These are phyloP conservation scores for Diospyros kaki DNA, from an alignment of 148 eudicot species.

Conservation along the genomic window DNA sequence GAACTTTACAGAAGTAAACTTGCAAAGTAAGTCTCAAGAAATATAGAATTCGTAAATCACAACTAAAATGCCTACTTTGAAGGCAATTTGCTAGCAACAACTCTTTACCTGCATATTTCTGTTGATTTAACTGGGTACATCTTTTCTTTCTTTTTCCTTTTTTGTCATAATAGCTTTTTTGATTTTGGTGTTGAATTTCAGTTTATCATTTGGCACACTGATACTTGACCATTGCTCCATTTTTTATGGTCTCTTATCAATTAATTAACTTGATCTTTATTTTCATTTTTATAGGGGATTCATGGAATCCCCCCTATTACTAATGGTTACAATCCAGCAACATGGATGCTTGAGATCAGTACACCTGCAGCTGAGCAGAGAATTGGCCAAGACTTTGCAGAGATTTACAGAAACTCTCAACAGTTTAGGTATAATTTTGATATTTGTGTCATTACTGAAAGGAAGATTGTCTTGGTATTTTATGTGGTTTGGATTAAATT, in stretches of 20 bases:
- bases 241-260: background rate
- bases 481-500: background rate
- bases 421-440: constrained; percentile 52
- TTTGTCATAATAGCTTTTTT: too few species aligned
- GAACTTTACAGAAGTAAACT: background rate
- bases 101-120: background rate
- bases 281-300: constrained; percentile 35
- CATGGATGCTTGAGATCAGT: constrained; percentile 97
- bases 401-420: constrained; percentile 52
- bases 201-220: background rate
- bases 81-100: background rate
- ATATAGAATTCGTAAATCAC: background rate
- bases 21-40: background rate
- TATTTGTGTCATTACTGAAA: background rate
- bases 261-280: background rate
- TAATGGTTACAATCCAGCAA: constrained; percentile 80
- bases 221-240: background rate
- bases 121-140: background rate
- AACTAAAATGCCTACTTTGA: background rate
- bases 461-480: background rate
- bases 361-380: constrained; percentile 67
- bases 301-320: constrained; percentile 65
- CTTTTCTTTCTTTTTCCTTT: too few species aligned
- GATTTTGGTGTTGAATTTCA: too few species aligned
- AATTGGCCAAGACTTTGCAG: constrained; percentile 64